Evolutionary conservation across 169 alveolate species (phyloP), one percentile per base, ranked within the genome.

Genomic region (Cryptosporidium sp.): DNA sequence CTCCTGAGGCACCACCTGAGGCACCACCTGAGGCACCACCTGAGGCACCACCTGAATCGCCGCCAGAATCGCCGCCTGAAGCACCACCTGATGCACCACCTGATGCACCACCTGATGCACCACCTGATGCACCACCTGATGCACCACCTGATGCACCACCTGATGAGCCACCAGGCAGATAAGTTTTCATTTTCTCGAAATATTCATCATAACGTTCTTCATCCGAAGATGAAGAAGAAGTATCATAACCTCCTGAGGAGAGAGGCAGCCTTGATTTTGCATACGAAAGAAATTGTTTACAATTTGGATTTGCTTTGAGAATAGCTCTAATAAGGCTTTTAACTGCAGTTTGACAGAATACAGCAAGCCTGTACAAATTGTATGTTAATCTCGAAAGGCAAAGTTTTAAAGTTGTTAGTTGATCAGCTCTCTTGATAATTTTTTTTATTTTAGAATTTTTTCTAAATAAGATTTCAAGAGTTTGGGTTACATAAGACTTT

Each of bases 241-340:
- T 65, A 14, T 65, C 72, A 33, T 7, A 65, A 18, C 72, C 72
- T 31, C 72, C 72, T 31, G 72, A 31, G 3, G 72, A 65, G 2
- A 65, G 48, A 31, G 45, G 72, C 18, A 4, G 6, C 9, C n/a
- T 65, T n/a, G 72, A 65, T 65, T 23, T 65, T 65, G 29, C 31
- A 29, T 12, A 37, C 23, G 23, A 3, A 65, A 33, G 21, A 65
- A 65, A 1, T 1, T 65, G 10, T 9, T 29, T 37, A 4, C 8
- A 51, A 33, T 16, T n/a, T 21, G 72, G 72, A 65, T 65, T 10
- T 10, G 72, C 52, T 65, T 65, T 35, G 21, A 65, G 6, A 7
- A 65, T 31, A n/a, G 44, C 29, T 35, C 9, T 65, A 65, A 65
- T n/a, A 8, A 65, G 21, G 18, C n/a, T n/a, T 21, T 4, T 4